phyloP scores from a whole-genome alignment of 345 rosid genomes.

The Adansonia digitata region DNA sequence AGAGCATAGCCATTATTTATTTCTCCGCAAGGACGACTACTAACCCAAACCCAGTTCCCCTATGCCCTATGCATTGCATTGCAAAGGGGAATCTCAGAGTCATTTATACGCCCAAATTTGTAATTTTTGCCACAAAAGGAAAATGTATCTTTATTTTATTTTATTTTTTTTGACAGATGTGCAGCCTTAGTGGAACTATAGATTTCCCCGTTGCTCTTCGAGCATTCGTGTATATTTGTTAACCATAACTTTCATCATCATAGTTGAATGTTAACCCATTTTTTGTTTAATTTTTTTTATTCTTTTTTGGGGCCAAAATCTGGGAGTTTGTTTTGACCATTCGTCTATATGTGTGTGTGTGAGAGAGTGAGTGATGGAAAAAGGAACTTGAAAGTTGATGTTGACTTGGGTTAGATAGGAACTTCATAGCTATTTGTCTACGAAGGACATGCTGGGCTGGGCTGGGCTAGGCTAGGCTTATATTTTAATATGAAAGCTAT shows the following conservation, averaged over 20 bases:
- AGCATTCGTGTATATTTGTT: slow-evolving; percentile 6
- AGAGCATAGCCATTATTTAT: slow-evolving; percentile 17
- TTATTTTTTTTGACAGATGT: neutral
- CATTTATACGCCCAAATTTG: slow-evolving; percentile 4
- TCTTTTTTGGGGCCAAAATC: neutral
- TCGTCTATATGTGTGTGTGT: no score
- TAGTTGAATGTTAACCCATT: slow-evolving; percentile 6
- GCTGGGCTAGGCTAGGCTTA: no score
- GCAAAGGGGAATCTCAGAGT: slow-evolving; percentile 9
- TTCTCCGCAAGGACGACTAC: slow-evolving; percentile 19
- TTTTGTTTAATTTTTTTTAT: neutral
- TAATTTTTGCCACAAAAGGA: neutral
- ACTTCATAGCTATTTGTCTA: no score
- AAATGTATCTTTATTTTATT: neutral
- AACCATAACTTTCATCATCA: neutral
- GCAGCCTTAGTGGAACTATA: slow-evolving; percentile 1
- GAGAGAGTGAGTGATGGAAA: no score
- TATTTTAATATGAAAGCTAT: no score
- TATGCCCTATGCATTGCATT: no score
- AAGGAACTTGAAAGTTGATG: no score
- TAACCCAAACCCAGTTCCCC: slow-evolving; percentile 22
- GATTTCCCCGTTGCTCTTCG: neutral
- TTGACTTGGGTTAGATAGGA: no score
- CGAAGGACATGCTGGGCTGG: no score
- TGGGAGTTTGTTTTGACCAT: no score